Percentiles rank a stretch among this genome's conserved stretches.
These are phyloP conservation scores for Daedaleopsis sinensis DNA, from an alignment of 768 basidiomycete species.

Conservation along the genomic window DNA sequence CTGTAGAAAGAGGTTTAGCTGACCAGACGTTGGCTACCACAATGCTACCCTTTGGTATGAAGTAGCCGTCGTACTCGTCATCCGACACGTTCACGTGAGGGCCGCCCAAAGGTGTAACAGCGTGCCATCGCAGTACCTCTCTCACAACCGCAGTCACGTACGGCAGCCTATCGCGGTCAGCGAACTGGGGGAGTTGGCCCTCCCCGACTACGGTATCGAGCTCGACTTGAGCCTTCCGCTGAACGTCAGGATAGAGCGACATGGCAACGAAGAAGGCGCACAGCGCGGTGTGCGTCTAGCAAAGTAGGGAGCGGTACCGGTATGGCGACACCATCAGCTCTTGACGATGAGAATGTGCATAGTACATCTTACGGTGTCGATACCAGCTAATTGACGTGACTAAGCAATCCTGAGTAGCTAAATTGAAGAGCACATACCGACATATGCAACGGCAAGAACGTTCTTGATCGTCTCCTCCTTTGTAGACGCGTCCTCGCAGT, in stretches of 20 bases:
- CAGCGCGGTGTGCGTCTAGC: constrained; percentile 35
- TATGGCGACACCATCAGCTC: background rate
- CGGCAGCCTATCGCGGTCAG: constrained; percentile 25
- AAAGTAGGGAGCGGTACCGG: constrained; percentile 32
- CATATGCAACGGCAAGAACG: background rate
- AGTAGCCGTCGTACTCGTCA: background rate
- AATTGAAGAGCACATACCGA: background rate
- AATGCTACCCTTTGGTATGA: background rate
- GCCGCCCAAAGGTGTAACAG: constrained; percentile 7
- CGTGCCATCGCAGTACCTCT: constrained; percentile 25
- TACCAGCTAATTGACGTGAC: background rate
- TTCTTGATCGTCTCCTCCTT: background rate
- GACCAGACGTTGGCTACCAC: constrained; percentile 21
- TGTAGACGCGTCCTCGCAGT: background rate
- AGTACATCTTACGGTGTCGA: background rate
- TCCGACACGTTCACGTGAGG: constrained; percentile 3
- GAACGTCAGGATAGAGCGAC: constrained; percentile 31
- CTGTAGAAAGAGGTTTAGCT: background rate
- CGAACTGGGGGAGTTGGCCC: constrained; percentile 29
- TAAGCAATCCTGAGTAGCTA: too few relatives aligned
- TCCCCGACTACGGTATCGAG: constrained; percentile 40
- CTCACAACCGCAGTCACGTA: constrained; percentile 38
- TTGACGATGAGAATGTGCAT: background rate
- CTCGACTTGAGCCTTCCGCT: constrained; percentile 36
- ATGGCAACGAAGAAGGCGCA: constrained; percentile 39